A percentile compares a stretch with the other conserved stretches of the same genome.
Conservation (phyloP, 1,139 yeast species). For the Candida frijolesensis region DNA sequence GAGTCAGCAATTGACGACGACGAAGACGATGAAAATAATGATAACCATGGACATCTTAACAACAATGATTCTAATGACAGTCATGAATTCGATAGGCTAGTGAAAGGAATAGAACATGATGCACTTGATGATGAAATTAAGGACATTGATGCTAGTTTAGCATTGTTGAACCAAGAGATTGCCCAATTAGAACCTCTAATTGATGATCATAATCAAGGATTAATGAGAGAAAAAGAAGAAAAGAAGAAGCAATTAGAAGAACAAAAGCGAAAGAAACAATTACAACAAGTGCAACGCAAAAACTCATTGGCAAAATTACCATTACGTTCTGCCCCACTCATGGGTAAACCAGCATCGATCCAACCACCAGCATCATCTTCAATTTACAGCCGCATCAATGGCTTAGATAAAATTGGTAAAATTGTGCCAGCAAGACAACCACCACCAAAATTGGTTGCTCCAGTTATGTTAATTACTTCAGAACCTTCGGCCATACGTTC, state of each 20-base stretch:
- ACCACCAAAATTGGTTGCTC: constrained; percentile 43
- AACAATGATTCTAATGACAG: constrained; percentile 28
- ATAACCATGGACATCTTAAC: constrained; percentile 22
- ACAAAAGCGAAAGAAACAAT: constrained; percentile 25
- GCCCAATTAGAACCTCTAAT: constrained; percentile 43
- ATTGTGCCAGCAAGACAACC: constrained; percentile 26
- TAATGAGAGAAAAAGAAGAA: constrained; percentile 27
- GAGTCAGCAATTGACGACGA: constrained; percentile 38
- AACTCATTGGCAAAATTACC: constrained; percentile 12
- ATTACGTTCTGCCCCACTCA: constrained; percentile 30
- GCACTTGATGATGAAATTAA: constrained; percentile 18
- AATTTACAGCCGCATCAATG: constrained; percentile 11
- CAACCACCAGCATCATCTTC: constrained; percentile 44
- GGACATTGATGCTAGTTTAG: constrained; percentile 29
- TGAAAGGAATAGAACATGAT: constrained; percentile 24
- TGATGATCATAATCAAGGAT: constrained; percentile 36
- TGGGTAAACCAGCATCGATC: constrained; percentile 50
- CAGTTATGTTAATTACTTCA: constrained; percentile 29
- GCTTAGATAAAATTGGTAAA: constrained; percentile 10
- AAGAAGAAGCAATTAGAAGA: constrained; percentile 24
- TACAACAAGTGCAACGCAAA: constrained; percentile 19
- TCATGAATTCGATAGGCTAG: constrained; percentile 14
- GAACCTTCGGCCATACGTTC: constrained; percentile 21
- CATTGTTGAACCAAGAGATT: constrained; percentile 43
- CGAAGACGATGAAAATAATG: constrained; percentile 35